Conservation (phyloP, 495 filamentous ascomycete genomes). For the Penicillium macrosclerotiorum region DNA sequence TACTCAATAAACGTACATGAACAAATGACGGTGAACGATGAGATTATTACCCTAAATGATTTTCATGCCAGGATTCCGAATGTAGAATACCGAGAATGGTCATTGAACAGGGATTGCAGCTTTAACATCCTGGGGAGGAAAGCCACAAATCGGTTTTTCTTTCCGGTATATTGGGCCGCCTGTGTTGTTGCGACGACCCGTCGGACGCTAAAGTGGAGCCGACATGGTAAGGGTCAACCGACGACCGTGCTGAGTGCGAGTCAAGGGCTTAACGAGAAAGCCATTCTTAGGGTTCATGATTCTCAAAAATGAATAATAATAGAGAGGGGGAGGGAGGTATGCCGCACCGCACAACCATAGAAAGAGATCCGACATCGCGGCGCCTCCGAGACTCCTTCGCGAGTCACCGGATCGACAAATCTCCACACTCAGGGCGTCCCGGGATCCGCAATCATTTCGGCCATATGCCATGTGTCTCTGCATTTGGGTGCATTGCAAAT, state of each 20-base stretch:
- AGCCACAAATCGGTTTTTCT: neutral
- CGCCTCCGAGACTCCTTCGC: neutral
- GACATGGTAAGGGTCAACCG: neutral
- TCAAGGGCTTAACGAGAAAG: neutral
- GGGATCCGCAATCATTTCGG: conserved; percentile 1
- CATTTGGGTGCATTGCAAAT: conserved; percentile 3
- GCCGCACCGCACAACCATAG: too few species aligned
- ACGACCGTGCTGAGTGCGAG: neutral
- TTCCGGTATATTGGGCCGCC: neutral
- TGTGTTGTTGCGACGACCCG: neutral
- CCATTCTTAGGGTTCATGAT: neutral
- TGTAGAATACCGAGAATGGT: too few species aligned
- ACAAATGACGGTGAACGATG: conserved; percentile 1
- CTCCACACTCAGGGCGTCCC: neutral
- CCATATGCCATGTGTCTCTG: conserved; percentile 8
- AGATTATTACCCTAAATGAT: neutral
- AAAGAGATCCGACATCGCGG: neutral
- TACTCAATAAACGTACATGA: neutral
- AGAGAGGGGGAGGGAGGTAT: too few species aligned
- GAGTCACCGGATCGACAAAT: conserved; percentile 1
- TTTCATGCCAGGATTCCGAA: too few species aligned
- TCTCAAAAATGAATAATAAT: too few species aligned
- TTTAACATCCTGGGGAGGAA: neutral
- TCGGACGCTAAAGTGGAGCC: neutral
- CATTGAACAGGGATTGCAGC: neutral